Evolutionary conservation across 169 alveolate genomes (phyloP).

Genomic region (Cryptosporidium ryanae): DNA sequence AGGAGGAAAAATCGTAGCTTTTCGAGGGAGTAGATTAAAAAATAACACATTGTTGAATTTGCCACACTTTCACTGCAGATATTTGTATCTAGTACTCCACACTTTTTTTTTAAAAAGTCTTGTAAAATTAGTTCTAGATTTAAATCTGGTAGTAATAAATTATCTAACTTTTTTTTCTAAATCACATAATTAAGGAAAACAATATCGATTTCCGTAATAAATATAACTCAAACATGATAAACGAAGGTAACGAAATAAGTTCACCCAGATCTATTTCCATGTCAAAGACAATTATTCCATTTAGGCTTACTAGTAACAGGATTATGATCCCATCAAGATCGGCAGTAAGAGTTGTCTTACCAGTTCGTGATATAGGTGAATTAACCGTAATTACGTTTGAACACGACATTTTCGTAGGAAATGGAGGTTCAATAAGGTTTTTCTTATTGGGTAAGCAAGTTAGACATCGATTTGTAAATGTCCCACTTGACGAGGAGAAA

Average conservation of each 20-base stretch:
- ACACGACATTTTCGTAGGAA: conserved; percentile 53
- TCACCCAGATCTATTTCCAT: conserved; percentile 15
- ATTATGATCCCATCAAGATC: conserved; percentile 50
- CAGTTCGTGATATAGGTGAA: conserved; percentile 72
- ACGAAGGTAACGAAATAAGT: not conserved
- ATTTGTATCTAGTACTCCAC: not conserved
- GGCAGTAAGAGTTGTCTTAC: conserved; percentile 44
- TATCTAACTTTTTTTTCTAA: not conserved
- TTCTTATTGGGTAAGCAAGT: conserved; percentile 66
- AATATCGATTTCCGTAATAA: conserved; percentile 4
- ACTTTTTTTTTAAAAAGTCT: not conserved
- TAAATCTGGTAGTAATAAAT: not conserved
- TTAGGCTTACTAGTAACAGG: conserved; percentile 40
- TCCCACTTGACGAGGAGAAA: conserved; percentile 53
- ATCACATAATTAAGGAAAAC: not conserved
- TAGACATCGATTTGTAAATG: conserved; percentile 66
- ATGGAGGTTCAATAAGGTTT: conserved; percentile 70
- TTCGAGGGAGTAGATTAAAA: too few species aligned
- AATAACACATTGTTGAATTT: too few species aligned
- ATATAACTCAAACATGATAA: not conserved
- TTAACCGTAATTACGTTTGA: conserved; percentile 51
- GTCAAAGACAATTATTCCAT: conserved; percentile 8
- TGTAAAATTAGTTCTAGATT: not conserved
- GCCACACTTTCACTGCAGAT: not conserved
- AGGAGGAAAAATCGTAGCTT: too few species aligned